Percentiles rank a stretch among this genome's conserved stretches.
Conservation (phyloP, 2,329 filamentous ascomycete genomes). For the Xylariaceae sp. region DNA sequence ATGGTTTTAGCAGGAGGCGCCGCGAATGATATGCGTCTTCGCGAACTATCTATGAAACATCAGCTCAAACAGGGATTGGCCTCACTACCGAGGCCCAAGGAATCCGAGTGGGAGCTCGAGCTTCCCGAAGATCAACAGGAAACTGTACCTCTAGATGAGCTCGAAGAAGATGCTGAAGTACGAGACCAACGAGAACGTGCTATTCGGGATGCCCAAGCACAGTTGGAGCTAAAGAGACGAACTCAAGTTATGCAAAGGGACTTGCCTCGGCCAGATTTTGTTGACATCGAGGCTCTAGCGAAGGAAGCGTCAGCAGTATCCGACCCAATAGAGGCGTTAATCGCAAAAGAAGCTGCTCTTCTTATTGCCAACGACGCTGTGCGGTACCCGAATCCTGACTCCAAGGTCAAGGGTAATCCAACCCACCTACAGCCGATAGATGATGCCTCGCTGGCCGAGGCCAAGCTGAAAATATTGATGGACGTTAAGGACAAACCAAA, state of each 20-base stretch:
- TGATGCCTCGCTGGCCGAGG: conserved; percentile 75
- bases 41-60: conserved; percentile 71
- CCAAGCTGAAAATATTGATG: conserved; percentile 76
- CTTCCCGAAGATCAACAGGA: conserved; percentile 83
- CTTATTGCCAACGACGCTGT: conserved; percentile 84
- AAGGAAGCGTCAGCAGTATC: conserved; percentile 65
- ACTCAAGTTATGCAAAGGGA: conserved; percentile 90
- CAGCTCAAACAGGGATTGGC: conserved; percentile 77
- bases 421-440: conserved; percentile 68
- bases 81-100: conserved; percentile 88
- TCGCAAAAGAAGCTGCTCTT: conserved; percentile 78
- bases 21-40: conserved; percentile 75
- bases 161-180: conserved; percentile 70
- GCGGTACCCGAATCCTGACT: conserved; percentile 74
- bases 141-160: conserved; percentile 53
- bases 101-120: conserved; percentile 93
- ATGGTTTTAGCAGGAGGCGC: conserved; percentile 76
- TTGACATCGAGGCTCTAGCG: conserved; percentile 75
- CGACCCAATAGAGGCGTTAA: conserved; percentile 70
- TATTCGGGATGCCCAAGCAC: conserved; percentile 74
- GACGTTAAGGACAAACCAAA: conserved; percentile 65
- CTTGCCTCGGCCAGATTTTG: conserved; percentile 75
- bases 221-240: conserved; percentile 80
- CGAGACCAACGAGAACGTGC: conserved; percentile 80
- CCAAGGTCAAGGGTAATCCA: conserved; percentile 68